These are phyloP conservation scores for Rhizophlyctis rosea DNA, from an alignment of 192 early-diverging fungal genomes.

Conservation along the genomic window DNA sequence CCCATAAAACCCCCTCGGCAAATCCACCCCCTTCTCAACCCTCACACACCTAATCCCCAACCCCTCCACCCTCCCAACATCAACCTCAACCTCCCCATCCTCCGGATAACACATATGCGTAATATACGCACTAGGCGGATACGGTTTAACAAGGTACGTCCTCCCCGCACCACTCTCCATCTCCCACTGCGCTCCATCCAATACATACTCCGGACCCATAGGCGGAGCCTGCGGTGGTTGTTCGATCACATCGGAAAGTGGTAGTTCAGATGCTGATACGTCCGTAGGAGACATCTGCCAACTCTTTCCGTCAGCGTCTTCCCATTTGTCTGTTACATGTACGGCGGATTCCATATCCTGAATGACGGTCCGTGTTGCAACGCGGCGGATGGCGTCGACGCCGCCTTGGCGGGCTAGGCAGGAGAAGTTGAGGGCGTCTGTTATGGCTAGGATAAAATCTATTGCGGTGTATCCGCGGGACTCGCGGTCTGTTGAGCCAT, in stretches of 20 bases:
- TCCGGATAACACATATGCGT: constrained; percentile 47
- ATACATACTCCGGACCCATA: too few species aligned
- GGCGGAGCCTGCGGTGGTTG: neutral
- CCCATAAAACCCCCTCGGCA: constrained; percentile 14
- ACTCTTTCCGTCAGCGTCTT: constrained; percentile 6
- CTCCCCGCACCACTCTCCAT: constrained; percentile 17
- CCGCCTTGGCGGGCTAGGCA: constrained; percentile 19
- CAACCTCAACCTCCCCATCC: constrained; percentile 32
- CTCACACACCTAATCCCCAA: constrained; percentile 39
- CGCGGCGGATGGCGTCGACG: neutral
- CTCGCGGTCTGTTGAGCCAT: constrained; percentile 67
- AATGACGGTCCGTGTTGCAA: neutral
- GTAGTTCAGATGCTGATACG: too few species aligned
- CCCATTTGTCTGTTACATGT: constrained; percentile 1
- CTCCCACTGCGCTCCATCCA: constrained; percentile 23
- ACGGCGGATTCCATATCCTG: too few species aligned
- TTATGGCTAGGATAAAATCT: constrained; percentile 68
- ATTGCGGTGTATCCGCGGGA: constrained; percentile 66
- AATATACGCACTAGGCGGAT: constrained; percentile 40
- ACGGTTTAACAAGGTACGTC: constrained; percentile 30
- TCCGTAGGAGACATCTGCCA: too few species aligned
- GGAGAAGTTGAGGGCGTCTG: constrained; percentile 60
- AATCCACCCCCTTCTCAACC: constrained; percentile 14
- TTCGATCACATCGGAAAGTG: too few species aligned
- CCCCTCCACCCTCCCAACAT: constrained; percentile 33